Base-by-base conservation (phyloP, 2,329 filamentous ascomycete species). In the Fusarium coicis region DNA sequence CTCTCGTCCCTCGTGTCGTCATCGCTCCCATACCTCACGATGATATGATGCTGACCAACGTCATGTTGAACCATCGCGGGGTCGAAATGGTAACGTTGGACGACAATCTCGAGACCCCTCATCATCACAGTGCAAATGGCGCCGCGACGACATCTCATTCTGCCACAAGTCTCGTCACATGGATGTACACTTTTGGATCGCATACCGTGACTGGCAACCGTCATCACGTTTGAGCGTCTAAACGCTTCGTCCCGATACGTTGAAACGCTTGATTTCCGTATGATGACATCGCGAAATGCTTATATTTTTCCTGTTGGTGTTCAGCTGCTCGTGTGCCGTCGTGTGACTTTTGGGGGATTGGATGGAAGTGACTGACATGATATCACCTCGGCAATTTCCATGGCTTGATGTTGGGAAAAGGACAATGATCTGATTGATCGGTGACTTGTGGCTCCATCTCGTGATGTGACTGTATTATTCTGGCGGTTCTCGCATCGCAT, bases 1-100 rank as follows among this genome's bases (percentile, higher is more conserved):
- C 49, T 49, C 26, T 57, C 40, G 19, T 49, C 44, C 21, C 40
- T 14, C 10, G 46, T 63, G 67, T 73, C 75, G 74, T 78, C 76
- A 78, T 72, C 47, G 43, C 46, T 52, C 59, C 34, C 50, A 54
- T 53, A 52, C 63, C 57, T 59, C 52, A 57, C 54, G 30, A 56
- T 58, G 26, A 52, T 39, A 71, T 78, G 76, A 78, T 78, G 76
- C 68, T 72, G 37, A 60, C 44, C 58, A 71, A 78, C 76, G 76
- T 78, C 76, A 78, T 78, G 60, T 39, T 34, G 32, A 52, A 40
- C 34, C 55, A 66, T 66, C 66, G 63, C 67, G 66, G 64, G 61
- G 67, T 66, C 60, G 32, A 57, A 63, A 60, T 57, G 73, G 76
- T 66, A 70, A 63, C 58, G 32, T 65, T 62, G 30, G 56, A 68